Evolutionary conservation across 108 stramenopile genomes (phyloP).

Genomic region (Discostella pseudostelligera): DNA sequence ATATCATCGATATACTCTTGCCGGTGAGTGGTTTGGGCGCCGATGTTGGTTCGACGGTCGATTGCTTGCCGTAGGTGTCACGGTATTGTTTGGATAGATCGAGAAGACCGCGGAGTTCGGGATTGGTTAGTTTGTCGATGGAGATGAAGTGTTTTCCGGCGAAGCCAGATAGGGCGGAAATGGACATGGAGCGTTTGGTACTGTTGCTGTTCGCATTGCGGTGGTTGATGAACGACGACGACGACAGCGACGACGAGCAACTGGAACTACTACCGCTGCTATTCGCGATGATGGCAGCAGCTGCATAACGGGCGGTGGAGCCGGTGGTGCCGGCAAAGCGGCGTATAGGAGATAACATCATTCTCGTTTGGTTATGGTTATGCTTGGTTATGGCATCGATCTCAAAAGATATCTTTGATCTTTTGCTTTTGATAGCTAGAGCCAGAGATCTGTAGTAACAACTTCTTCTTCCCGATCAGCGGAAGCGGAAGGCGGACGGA

Average conservation of each 20-base stretch:
- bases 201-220: not conserved
- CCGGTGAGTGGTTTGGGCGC: constrained; percentile 82
- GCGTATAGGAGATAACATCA: constrained; percentile 20
- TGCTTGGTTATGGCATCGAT: no score
- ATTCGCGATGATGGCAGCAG: constrained; percentile 18
- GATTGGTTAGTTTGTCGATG: constrained; percentile 82
- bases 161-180: constrained; percentile 38
- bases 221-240: no score
- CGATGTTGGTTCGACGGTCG: constrained; percentile 39
- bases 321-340: constrained; percentile 7
- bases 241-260: no score
- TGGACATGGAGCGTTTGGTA: constrained; percentile 39
- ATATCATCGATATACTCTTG: constrained; percentile 90
- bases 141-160: constrained; percentile 77
- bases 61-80: constrained; percentile 58
- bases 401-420: not conserved
- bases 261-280: not conserved
- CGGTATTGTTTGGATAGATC: constrained; percentile 76
- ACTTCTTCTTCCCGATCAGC: no score
- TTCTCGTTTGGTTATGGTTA: constrained; percentile 9
- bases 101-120: constrained; percentile 81
- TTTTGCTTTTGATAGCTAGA: no score
- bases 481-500: no score
- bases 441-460: no score
- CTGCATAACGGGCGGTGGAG: constrained; percentile 15